Evolutionary conservation across 306 rosid genomes (phyloP), one percentile per base, ranked within the genome.

Genomic region (Cucurbita pepo): DNA sequence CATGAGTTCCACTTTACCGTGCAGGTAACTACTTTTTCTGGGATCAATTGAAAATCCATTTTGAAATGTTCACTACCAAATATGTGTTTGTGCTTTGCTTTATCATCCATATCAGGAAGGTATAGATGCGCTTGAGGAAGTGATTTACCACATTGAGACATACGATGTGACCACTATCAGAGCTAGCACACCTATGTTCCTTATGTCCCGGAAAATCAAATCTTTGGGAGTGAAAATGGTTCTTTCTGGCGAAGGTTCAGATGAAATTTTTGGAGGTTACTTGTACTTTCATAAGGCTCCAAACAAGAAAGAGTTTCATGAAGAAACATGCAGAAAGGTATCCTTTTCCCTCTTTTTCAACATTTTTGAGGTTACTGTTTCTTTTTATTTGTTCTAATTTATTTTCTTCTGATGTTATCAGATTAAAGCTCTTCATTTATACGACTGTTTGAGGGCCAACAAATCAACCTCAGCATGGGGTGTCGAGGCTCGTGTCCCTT

Each of bases 151-250:
- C 77, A 72, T 85, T 77, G 99, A 95, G 89, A 91, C 99, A 71
- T 95, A 85, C 76, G 99, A 95, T 79, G 99, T 95, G 65, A 95
- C 99, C 0, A 89, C 99, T 59, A 8, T 95, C 79, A 95, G 99
- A 84, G 99, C 97, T 70, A 91, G 99, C 82, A 95, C 95, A 75
- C 96, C 97, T 69, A 91, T 95, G 99, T 91, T 95, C 86, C 97
- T 95, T 43, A 91, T 95, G 99, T 95, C 99, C 76, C 82, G 99
- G 72, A 95, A 91, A 83, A 95, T 95, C 50, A 95, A 91, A 84
- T 83, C 99, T 81, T 67, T 95, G 91, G 99, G 99, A 77, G 99
- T 95, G 84, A 95, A 95, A 82, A 95, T 95, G 99, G 99, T 95
- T 81, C 92, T 95, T 64, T 95, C 99, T 38, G 99, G 99, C 75